Evolutionary conservation across 179 eudicot species (phyloP).

Genomic region (Spergularia azorica): DNA sequence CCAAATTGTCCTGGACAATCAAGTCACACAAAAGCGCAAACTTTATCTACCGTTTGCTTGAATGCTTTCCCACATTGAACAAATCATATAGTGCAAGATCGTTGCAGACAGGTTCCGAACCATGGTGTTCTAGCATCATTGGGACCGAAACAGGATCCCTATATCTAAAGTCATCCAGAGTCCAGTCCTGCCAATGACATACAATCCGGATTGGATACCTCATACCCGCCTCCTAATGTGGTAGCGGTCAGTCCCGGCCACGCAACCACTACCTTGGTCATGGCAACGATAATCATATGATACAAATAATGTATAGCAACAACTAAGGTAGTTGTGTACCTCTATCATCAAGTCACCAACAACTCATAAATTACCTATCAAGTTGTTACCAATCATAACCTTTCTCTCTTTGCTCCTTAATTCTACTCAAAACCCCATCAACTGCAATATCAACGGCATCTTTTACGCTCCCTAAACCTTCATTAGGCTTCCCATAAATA

Average conservation of each 20-base stretch:
- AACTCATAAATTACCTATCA: background rate
- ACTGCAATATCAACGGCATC: constrained; percentile 84
- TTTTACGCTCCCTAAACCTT: constrained; percentile 51
- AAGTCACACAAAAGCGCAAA: background rate
- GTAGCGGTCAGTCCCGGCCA: background rate
- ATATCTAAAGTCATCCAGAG: background rate
- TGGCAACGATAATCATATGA: background rate
- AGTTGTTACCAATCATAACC: constrained; percentile 51
- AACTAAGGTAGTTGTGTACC: background rate
- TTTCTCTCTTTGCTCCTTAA: constrained; percentile 49
- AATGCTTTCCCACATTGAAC: background rate
- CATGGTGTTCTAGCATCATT: background rate
- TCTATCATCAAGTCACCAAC: too few species aligned
- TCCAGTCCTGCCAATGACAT: background rate
- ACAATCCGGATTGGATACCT: background rate
- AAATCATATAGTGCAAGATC: background rate
- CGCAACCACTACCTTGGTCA: background rate
- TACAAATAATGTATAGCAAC: constrained; percentile 1
- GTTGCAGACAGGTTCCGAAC: background rate
- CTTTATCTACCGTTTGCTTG: background rate
- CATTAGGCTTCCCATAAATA: constrained; percentile 53
- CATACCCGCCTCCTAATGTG: background rate
- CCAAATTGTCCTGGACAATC: background rate
- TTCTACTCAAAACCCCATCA: constrained; percentile 65
- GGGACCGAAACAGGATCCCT: background rate